phyloP scores from a whole-genome alignment of 2,329 filamentous ascomycete genomes.

The Pestalotiopsis sp. region DNA sequence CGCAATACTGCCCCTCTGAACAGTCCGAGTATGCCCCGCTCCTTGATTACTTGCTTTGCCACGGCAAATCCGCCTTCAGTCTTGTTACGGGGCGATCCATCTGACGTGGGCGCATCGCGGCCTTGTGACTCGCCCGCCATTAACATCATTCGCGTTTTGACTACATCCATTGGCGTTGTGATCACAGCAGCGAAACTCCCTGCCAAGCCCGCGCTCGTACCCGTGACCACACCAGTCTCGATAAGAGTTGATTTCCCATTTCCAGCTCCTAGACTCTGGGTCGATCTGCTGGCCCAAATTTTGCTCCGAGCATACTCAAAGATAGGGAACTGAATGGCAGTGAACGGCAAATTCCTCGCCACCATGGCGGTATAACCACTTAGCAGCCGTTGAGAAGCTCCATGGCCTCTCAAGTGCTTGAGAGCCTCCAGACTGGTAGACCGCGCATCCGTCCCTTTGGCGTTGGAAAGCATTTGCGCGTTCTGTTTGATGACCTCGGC shows the following conservation, averaged over 20 bases:
- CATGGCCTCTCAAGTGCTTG: slow-evolving; percentile 51
- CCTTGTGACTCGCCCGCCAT: slow-evolving; percentile 48
- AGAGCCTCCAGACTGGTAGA: slow-evolving; percentile 52
- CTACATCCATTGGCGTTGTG: slow-evolving; percentile 88
- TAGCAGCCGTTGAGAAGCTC: slow-evolving; percentile 60
- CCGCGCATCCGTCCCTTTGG: slow-evolving; percentile 17
- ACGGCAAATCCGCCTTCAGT: slow-evolving; percentile 54
- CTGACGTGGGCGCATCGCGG: slow-evolving; percentile 26
- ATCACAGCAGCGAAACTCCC: slow-evolving; percentile 75
- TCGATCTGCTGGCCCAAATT: slow-evolving; percentile 41
- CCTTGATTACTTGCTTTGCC: slow-evolving; percentile 63
- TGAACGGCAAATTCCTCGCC: slow-evolving; percentile 83
- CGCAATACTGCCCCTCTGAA: slow-evolving; percentile 77
- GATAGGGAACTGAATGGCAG: slow-evolving; percentile 84
- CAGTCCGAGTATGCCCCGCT: slow-evolving; percentile 71
- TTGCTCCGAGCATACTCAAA: slow-evolving; percentile 73
- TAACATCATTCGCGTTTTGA: slow-evolving; percentile 90
- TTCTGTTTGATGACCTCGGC: slow-evolving; percentile 94
- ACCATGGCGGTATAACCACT: slow-evolving; percentile 80
- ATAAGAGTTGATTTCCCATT: slow-evolving; percentile 41
- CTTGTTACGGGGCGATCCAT: slow-evolving; percentile 29
- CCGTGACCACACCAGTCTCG: slow-evolving; percentile 73
- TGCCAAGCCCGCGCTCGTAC: slow-evolving; percentile 70
- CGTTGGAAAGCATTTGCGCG: slow-evolving; percentile 71
- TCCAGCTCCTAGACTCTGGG: slow-evolving; percentile 8